Percentiles rank a stretch among this genome's conserved stretches.
phyloP scores from a whole-genome alignment of 257 asterid genomes.

The Gentiana macrophylla region DNA sequence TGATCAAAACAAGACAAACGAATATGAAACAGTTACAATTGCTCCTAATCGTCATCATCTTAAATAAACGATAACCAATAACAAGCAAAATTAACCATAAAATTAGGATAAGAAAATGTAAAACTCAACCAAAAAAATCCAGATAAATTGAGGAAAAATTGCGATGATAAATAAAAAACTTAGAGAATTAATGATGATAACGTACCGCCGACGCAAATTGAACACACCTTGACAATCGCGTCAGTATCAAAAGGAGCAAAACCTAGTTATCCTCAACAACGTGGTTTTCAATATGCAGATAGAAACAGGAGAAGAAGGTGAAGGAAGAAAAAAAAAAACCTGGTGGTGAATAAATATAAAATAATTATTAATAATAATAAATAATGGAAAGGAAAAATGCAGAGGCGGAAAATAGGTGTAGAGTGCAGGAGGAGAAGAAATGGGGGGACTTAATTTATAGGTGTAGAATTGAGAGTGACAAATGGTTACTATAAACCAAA shows the following conservation, averaged over 20 bases:
- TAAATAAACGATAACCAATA: too few relatives aligned
- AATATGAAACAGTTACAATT: neutral
- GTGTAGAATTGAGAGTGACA: conserved; percentile 5
- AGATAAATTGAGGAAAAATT: conserved; percentile 2
- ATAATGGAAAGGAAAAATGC: too few relatives aligned
- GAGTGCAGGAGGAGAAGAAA: conserved; percentile 12
- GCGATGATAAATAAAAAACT: neutral
- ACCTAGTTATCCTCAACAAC: conserved; percentile 2
- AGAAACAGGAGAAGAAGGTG: neutral
- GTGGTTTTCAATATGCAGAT: conserved; percentile 3
- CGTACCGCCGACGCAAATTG: conserved; percentile 17
- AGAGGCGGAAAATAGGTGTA: neutral
- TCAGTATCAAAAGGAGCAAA: conserved; percentile 7
- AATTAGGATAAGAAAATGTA: conserved; percentile 7
- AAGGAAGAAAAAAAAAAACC: conserved; percentile 7
- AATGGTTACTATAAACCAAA: neutral
- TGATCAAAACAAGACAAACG: conserved; percentile 36
- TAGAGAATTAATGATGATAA: conserved; percentile 1
- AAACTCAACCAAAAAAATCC: conserved; percentile 22
- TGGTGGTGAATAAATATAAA: conserved; percentile 11
- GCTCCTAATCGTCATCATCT: too few relatives aligned
- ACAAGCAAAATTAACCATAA: too few relatives aligned
- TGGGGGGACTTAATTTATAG: neutral
- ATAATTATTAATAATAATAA: neutral
- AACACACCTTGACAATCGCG: conserved; percentile 1